Evolutionary conservation across 2,329 filamentous ascomycete species (phyloP).

Genomic region (Celoporthe dispersa): DNA sequence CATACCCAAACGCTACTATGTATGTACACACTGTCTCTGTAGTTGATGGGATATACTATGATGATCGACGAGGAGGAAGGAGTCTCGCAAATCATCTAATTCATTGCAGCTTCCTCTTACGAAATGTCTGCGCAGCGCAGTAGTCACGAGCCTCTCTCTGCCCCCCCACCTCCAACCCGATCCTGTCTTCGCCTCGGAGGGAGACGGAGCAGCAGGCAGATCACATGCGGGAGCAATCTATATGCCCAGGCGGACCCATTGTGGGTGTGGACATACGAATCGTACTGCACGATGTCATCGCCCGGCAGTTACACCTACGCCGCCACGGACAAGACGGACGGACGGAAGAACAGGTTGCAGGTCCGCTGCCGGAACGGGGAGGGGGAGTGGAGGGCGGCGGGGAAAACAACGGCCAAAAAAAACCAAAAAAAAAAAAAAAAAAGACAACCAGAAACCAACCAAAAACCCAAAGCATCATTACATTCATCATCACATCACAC

Average conservation of each 20-base stretch:
- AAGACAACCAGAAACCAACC: too few relatives aligned
- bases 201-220: not conserved
- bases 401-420: too few relatives aligned
- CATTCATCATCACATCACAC: not conserved
- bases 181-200: not conserved
- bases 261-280: not conserved
- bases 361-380: constrained; percentile 1
- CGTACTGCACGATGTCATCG: not conserved
- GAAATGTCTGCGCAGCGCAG: not conserved
- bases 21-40: not conserved
- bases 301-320: not conserved
- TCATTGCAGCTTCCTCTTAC: not conserved
- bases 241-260: not conserved
- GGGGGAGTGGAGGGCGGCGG: not conserved
- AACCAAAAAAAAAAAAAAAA: too few relatives aligned
- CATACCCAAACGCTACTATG: not conserved
- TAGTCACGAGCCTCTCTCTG: not conserved
- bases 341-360: not conserved
- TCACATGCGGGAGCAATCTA: not conserved
- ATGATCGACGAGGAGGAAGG: not conserved
- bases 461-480: not conserved
- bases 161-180: not conserved
- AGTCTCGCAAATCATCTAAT: not conserved
- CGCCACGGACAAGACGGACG: not conserved
- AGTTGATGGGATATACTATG: not conserved